Conservation (phyloP, 495 filamentous ascomycete genomes). For the Penicillium goetzii region DNA sequence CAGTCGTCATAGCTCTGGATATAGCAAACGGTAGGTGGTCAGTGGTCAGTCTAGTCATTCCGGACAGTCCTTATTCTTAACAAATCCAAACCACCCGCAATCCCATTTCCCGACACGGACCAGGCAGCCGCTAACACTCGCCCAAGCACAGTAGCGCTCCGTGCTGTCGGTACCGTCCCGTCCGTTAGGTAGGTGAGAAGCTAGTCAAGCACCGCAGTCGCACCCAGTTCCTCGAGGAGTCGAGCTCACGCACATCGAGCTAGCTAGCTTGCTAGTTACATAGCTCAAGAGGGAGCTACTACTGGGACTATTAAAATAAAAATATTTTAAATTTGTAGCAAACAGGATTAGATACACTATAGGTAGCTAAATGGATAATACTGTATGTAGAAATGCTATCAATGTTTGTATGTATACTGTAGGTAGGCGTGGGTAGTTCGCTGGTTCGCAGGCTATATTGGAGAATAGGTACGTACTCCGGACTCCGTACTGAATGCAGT, state of each 20-base stretch:
- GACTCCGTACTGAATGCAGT: too few species aligned
- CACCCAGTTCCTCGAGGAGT: neutral
- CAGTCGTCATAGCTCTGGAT: too few species aligned
- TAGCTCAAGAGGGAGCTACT: neutral
- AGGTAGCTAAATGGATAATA: too few species aligned
- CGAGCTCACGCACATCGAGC: neutral
- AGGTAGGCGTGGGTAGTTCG: too few species aligned
- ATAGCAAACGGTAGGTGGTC: neutral
- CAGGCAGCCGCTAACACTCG: conserved; percentile 1
- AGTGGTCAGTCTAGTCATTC: neutral
- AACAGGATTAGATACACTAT: too few species aligned
- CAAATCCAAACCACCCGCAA: neutral
- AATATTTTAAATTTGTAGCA: too few species aligned
- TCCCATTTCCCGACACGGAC: neutral
- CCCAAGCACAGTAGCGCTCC: neutral
- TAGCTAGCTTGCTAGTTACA: neutral
- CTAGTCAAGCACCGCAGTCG: neutral
- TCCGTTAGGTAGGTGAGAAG: neutral
- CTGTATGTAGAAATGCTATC: too few species aligned
- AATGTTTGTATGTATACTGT: too few species aligned
- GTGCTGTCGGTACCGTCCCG: conserved; percentile 1
- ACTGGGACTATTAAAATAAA: too few species aligned
- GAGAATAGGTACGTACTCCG: neutral
- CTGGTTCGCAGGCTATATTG: neutral
- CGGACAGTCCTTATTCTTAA: neutral